phyloP scores from a whole-genome alignment of 176 grass and related monocot species.

The Avena eriantha region DNA sequence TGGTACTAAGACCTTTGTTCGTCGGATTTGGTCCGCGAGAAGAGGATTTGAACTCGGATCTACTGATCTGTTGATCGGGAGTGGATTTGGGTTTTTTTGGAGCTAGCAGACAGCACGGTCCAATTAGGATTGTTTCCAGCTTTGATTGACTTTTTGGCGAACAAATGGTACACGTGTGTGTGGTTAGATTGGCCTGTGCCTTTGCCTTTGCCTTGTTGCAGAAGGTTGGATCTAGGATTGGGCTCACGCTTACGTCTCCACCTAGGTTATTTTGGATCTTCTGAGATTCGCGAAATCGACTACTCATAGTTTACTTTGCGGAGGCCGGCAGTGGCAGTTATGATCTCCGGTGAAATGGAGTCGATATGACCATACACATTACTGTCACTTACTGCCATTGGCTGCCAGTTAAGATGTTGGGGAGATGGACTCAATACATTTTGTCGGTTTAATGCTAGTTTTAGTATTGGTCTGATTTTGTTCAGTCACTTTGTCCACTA shows the following conservation, averaged over 20 bases:
- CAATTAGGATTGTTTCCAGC: background rate
- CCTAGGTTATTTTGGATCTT: background rate
- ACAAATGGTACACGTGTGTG: background rate
- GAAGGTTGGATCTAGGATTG: slow-evolving; percentile 21
- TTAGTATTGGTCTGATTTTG: background rate
- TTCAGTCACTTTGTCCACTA: background rate
- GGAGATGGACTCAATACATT: background rate
- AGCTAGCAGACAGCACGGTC: background rate
- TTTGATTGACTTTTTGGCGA: background rate
- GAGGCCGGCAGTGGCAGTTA: background rate
- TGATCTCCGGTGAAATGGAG: background rate
- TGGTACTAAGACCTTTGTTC: background rate
- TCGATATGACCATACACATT: too few relatives aligned
- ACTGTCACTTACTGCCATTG: background rate
- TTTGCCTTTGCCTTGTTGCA: background rate
- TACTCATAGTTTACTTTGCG: background rate
- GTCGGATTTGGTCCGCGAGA: background rate
- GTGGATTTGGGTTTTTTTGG: background rate
- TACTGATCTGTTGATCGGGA: slow-evolving; percentile 5
- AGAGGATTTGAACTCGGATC: background rate
- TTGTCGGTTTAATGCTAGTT: background rate
- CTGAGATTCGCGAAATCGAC: background rate
- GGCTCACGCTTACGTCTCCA: background rate
- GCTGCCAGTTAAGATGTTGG: background rate
- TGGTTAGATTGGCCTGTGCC: background rate